Evolutionary conservation across 176 grass and related monocot genomes (phyloP).

Genomic region (Carex kokanica): DNA sequence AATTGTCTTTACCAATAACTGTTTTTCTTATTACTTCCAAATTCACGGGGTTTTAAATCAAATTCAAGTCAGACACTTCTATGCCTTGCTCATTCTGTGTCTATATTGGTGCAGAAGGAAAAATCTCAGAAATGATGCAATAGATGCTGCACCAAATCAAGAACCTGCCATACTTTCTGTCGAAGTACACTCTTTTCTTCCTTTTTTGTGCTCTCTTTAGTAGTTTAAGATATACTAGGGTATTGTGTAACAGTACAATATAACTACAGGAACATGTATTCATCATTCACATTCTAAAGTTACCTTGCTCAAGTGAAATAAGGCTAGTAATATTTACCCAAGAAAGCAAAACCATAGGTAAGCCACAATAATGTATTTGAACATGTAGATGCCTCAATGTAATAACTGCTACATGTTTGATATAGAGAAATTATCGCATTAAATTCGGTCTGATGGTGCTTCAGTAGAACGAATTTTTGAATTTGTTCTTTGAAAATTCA

Average conservation of each 20-base stretch:
- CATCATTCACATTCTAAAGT: background rate
- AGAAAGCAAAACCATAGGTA: background rate
- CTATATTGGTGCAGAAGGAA: slow-evolving; percentile 43
- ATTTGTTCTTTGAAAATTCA: background rate
- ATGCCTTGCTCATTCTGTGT: background rate
- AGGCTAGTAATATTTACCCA: background rate
- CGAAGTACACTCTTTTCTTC: slow-evolving; percentile 47
- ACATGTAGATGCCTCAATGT: too few relatives aligned
- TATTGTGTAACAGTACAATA: background rate
- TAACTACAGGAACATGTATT: background rate
- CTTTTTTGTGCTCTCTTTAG: background rate
- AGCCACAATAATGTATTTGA: background rate
- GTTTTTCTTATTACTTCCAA: background rate
- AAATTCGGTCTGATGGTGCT: background rate
- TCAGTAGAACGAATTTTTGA: background rate
- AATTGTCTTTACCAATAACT: slow-evolving; percentile 6
- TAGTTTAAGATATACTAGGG: slow-evolving; percentile 11
- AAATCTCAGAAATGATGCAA: slow-evolving; percentile 38
- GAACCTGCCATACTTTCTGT: slow-evolving; percentile 93
- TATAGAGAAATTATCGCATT: background rate
- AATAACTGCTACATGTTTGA: background rate
- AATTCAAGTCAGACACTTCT: background rate
- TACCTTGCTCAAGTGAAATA: background rate
- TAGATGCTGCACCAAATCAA: slow-evolving; percentile 50
- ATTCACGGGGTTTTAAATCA: background rate